phyloP scores from a whole-genome alignment of 1,139 yeast species.

The Zygotorulaspora mrakii region DNA sequence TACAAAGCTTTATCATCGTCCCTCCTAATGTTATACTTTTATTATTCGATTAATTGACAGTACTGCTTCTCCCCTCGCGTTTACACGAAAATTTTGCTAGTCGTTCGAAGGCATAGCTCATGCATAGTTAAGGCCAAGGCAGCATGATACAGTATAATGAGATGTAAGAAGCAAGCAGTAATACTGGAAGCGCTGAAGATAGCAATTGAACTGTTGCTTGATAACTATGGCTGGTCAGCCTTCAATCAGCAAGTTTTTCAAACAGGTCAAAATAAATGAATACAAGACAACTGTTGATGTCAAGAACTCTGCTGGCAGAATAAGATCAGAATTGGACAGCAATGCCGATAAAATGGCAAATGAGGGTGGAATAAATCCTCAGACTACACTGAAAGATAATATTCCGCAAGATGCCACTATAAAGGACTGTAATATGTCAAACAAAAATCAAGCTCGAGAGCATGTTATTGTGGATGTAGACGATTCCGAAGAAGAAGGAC shows the following conservation, averaged over 20 bases:
- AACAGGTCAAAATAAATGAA: slow-evolving; percentile 11
- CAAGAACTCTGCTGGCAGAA: background rate
- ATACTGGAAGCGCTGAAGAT: background rate
- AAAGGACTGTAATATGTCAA: too few relatives aligned
- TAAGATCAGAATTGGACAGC: background rate
- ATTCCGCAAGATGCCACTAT: too few relatives aligned
- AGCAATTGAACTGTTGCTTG: too few relatives aligned
- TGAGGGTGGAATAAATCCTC: background rate
- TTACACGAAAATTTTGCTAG: slow-evolving; percentile 1
- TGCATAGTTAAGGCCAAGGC: slow-evolving; percentile 22
- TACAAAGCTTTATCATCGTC: too few relatives aligned
- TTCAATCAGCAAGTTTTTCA: slow-evolving; percentile 33
- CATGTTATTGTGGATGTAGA: too few relatives aligned
- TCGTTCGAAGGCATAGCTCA: slow-evolving; percentile 1
- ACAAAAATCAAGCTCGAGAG: too few relatives aligned
- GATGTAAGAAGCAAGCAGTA: slow-evolving; percentile 26
- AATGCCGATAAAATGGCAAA: background rate
- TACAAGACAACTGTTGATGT: background rate
- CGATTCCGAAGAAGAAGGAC: too few relatives aligned
- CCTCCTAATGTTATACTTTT: too few relatives aligned
- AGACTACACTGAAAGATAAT: too few relatives aligned
- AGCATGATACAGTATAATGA: slow-evolving; percentile 32
- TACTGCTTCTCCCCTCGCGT: slow-evolving; percentile 3
- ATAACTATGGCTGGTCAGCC: slow-evolving; percentile 26
- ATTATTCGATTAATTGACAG: too few relatives aligned